Conservation (phyloP, 2,329 filamentous ascomycete species). For the Talaromyces islandicus region DNA sequence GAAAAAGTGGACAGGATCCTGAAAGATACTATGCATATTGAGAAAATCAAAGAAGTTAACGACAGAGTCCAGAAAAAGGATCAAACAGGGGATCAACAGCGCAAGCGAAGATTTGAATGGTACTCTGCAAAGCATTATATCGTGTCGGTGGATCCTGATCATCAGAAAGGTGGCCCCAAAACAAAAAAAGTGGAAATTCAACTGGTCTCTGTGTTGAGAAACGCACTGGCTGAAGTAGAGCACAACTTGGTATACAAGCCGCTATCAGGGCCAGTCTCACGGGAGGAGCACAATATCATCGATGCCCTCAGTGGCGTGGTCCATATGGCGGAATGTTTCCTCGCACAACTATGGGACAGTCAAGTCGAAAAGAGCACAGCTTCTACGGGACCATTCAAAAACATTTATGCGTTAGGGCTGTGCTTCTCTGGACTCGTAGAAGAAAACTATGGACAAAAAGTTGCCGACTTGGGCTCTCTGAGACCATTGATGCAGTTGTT, state of each 20-base stretch:
- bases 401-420: neutral
- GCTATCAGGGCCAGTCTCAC: neutral
- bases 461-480: neutral
- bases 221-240: constrained; percentile 23
- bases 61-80: neutral
- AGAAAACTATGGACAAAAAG: neutral
- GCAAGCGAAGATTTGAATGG: neutral
- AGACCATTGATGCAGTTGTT: neutral
- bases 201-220: constrained; percentile 20
- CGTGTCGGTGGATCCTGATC: neutral
- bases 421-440: neutral
- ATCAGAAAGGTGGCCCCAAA: neutral
- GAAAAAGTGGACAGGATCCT: neutral
- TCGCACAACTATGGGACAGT: neutral
- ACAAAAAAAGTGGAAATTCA: constrained; percentile 20
- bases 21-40: neutral
- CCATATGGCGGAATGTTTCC: neutral
- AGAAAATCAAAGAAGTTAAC: neutral
- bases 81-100: neutral
- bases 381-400: neutral
- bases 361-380: neutral
- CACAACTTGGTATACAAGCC: constrained; percentile 25
- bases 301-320: neutral
- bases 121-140: constrained; percentile 1
- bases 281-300: neutral